These are phyloP conservation scores for Lodderomyces jiufengensis DNA, from an alignment of 1,139 yeast genomes.

Conservation along the genomic window DNA sequence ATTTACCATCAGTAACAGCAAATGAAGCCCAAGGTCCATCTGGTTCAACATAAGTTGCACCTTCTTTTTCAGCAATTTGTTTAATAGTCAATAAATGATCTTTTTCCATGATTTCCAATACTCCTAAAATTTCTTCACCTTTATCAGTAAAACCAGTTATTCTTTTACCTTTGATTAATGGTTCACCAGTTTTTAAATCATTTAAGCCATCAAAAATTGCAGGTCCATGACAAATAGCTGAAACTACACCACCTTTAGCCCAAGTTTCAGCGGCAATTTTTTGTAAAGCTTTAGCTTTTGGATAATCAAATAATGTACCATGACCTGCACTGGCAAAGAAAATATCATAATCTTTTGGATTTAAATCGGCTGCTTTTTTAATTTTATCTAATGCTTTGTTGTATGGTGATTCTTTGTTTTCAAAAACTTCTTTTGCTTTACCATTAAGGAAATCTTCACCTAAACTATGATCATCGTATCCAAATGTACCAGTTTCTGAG, in stretches of 20 bases:
- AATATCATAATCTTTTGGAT: slow-evolving; percentile 47
- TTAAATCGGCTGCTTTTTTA: slow-evolving; percentile 42
- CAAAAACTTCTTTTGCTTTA: slow-evolving; percentile 36
- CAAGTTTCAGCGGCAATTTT: slow-evolving; percentile 44
- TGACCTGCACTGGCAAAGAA: slow-evolving; percentile 67
- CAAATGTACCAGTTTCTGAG: slow-evolving; percentile 55
- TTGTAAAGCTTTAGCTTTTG: slow-evolving; percentile 47
- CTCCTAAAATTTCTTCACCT: slow-evolving; percentile 46
- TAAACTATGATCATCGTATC: slow-evolving; percentile 53
- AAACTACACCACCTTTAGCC: slow-evolving; percentile 49
- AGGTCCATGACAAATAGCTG: slow-evolving; percentile 71
- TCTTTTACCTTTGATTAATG: slow-evolving; percentile 47
- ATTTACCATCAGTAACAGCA: slow-evolving; percentile 48
- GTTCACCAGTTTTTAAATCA: slow-evolving; percentile 39
- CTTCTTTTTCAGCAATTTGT: slow-evolving; percentile 30
- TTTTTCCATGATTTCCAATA: slow-evolving; percentile 32
- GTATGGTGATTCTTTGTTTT: slow-evolving; percentile 39
- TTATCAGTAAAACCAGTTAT: slow-evolving; percentile 59
- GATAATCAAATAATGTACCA: slow-evolving; percentile 57
- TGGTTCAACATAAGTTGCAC: slow-evolving; percentile 46
- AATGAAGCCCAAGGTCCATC: slow-evolving; percentile 51
- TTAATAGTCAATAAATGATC: slow-evolving; percentile 33
- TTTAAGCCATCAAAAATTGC: slow-evolving; percentile 46
- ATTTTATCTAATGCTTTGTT: slow-evolving; percentile 28
- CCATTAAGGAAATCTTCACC: slow-evolving; percentile 37